Conservation (phyloP, 208 protist species). For the Polymyxa betae region DNA sequence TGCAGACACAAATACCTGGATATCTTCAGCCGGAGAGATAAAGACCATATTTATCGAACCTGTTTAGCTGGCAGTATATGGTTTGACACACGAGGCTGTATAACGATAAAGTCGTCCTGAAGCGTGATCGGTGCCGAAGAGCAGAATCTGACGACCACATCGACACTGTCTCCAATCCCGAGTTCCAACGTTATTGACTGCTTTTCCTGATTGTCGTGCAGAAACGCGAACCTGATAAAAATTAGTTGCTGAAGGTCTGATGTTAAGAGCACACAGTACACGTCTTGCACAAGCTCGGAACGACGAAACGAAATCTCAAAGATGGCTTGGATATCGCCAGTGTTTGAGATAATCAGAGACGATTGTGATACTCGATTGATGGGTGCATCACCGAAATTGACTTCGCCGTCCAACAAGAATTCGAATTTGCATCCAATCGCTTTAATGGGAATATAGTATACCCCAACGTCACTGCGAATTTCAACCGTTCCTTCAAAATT, state of each 20-base stretch:
- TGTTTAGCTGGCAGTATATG: neutral
- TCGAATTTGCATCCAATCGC: neutral
- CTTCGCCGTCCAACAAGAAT: neutral
- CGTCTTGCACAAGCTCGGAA: neutral
- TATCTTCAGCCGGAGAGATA: too few species aligned
- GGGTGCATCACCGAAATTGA: constrained; percentile 26
- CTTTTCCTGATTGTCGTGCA: neutral
- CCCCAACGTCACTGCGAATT: neutral
- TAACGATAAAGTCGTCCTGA: neutral
- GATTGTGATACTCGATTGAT: neutral
- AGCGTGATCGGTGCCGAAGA: neutral
- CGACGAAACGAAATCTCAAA: constrained; percentile 10
- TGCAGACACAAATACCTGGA: neutral
- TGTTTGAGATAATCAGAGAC: neutral
- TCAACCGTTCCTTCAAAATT: neutral
- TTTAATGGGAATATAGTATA: neutral
- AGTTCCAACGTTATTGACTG: neutral
- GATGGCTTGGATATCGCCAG: neutral
- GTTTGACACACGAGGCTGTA: neutral
- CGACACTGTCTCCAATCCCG: neutral
- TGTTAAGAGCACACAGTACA: neutral
- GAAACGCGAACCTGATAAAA: neutral
- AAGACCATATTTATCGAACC: neutral
- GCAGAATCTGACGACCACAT: neutral
- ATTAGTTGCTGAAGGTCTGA: neutral